Evolutionary conservation across 805 yeast genomes (phyloP), one percentile per base, ranked within the genome.

Genomic region (Yarrowia deformans): DNA sequence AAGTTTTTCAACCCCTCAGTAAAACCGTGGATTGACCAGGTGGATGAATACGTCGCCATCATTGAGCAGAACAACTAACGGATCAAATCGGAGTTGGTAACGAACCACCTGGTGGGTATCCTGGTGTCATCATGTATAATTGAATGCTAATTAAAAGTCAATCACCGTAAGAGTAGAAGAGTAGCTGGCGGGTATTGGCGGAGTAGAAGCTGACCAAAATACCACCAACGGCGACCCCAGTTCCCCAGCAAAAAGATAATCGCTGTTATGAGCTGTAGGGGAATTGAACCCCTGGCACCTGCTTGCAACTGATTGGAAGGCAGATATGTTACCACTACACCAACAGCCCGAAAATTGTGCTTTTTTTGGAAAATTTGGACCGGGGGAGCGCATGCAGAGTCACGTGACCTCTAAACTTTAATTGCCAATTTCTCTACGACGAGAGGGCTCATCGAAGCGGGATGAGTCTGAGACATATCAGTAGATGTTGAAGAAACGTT

Each of bases 271-370:
- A 55, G 46, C 46, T 54, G 60, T 54, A 54, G 60, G 60, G 60
- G 60, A 54, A 54, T 39, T 55, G 61, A 55, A 40, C 61, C 61
- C 61, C 61, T 56, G 63, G 63, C 63, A 56, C 63, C 63, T 56
- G 63, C 63, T 56, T 40, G 29, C 63, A 40, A 52, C 29, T 43
- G 48, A 55, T 29, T 55, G 63, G 63, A 56, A 56, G 63, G 63
- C 63, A 56, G 63, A 56, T 56, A 56, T 56, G 63, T 42, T 56
- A 56, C 63, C 63, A 56, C 63, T 55, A 39, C 60, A 54, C 60
- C 60, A 54, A 54, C 60, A 54, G 60, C 60, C 60, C 60, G 29
- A 9, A n/a, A 46, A 34, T 34, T 9, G 8, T 34, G 37, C 8
- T 9, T 19, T 46, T 46, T 46, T 19, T 35, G 32, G 1, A n/a